Conservation (phyloP, 768 basidiomycete species). For the Mycena maculata region DNA sequence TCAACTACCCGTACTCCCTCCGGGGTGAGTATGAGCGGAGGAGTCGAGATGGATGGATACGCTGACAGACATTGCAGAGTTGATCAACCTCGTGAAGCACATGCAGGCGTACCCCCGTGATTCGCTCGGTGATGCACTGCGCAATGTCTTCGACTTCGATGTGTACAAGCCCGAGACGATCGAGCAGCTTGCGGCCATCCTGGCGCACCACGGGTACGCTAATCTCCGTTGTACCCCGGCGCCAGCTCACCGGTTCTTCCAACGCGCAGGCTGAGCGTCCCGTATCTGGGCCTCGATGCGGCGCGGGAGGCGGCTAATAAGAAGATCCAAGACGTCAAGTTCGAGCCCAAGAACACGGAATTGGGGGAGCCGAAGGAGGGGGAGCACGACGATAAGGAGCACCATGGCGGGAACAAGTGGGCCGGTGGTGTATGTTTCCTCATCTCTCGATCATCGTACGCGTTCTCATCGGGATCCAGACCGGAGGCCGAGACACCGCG, state of each 20-base stretch:
- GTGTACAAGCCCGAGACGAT: slow-evolving; percentile 74
- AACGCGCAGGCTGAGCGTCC: slow-evolving; percentile 58
- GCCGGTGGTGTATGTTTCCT: slow-evolving; percentile 66
- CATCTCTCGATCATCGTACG: background rate
- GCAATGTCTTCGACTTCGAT: slow-evolving; percentile 80
- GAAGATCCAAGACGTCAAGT: slow-evolving; percentile 67
- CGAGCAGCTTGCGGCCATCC: slow-evolving; percentile 67
- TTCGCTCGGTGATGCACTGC: slow-evolving; percentile 65
- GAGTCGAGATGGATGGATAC: too few relatives aligned
- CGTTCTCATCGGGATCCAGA: slow-evolving; percentile 48
- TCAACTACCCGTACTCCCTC: slow-evolving; percentile 77
- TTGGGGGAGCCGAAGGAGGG: slow-evolving; percentile 71
- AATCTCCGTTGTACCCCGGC: background rate
- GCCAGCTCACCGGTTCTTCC: background rate
- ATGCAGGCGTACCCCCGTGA: slow-evolving; percentile 71
- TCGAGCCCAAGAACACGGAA: slow-evolving; percentile 64
- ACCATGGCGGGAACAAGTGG: slow-evolving; percentile 72
- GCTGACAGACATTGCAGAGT: slow-evolving; percentile 50
- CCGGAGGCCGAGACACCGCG: slow-evolving; percentile 74
- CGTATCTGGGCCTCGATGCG: slow-evolving; percentile 66
- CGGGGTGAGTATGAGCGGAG: slow-evolving; percentile 56
- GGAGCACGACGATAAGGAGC: slow-evolving; percentile 70
- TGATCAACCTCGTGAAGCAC: slow-evolving; percentile 75
- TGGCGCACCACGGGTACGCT: slow-evolving; percentile 66
- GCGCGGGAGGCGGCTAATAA: slow-evolving; percentile 64